phyloP scores from a whole-genome alignment of 2,329 filamentous ascomycete species.

The Grosmannia serpens region DNA sequence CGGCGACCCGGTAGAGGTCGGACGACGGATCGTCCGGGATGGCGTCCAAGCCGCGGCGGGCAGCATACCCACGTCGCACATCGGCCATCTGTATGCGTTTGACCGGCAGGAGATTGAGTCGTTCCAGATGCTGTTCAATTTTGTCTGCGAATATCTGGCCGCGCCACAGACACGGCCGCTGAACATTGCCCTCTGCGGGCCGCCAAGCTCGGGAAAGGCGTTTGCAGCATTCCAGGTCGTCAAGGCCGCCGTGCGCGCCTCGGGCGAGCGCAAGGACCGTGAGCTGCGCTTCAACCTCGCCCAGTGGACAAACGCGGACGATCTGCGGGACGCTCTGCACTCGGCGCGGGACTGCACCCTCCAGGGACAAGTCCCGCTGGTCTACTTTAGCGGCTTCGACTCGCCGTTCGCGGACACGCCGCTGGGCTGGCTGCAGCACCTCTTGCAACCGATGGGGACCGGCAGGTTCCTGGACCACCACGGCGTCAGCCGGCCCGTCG shows the following conservation, averaged over 20 bases:
- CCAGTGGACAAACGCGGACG: background rate
- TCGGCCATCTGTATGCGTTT: background rate
- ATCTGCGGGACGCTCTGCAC: background rate
- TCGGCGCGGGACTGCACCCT: background rate
- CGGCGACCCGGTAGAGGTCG: background rate
- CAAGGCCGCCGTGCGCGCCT: background rate
- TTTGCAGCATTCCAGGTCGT: background rate
- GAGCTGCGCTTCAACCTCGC: background rate
- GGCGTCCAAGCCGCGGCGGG: background rate
- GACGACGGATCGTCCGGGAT: background rate
- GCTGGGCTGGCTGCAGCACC: background rate
- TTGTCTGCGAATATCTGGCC: background rate
- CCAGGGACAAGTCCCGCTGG: background rate
- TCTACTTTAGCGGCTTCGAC: background rate
- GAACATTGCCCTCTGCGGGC: background rate
- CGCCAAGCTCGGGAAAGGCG: background rate
- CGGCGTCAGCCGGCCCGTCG: background rate
- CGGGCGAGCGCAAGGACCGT: background rate
- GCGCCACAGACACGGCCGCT: background rate
- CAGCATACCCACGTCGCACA: background rate
- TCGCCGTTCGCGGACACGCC: background rate
- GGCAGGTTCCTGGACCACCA: background rate
- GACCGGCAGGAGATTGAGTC: background rate
- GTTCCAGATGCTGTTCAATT: background rate
- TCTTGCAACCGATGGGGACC: background rate